Evolutionary conservation across 164 flowering plant species (phyloP), one percentile per base, ranked within the genome.

Genomic region (Hamamelis virginiana): DNA sequence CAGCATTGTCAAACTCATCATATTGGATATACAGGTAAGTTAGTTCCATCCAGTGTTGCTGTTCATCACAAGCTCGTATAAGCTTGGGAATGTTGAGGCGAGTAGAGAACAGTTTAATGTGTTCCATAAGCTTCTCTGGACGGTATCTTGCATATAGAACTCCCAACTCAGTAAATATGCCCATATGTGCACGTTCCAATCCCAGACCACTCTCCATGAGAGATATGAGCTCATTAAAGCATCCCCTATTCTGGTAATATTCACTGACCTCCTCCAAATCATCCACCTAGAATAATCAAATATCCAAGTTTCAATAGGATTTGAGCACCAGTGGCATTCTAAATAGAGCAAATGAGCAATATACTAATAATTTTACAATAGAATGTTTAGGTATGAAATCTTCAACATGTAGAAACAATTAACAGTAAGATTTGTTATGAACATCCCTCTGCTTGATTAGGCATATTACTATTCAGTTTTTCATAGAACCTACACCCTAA

Each of bases 1-100:
- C 97, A 75, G 98, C 98, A 92, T 95, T 95, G 70, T 95, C 98
- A 71, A 92, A 95, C 79, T 95, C 98, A 72, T 89, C 98, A 82
- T 95, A 92, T 61, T 91, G 97, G 71, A 92, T 90, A 67, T 95
- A 92, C 77, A 95, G 59, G 71, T 91, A 95, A 8, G 94, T 89
- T 9, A 95, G 93, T 72, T 95, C 98, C 74, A 88, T 86, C 98
- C 98, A 95, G 76, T 92, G 98, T 69, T 92, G 97, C 60, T 95
- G 97, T 52, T 95, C 98, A 77, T 95, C 97, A 76, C 97, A 92
- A 41, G 97, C 99, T 64, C 97, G 70, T 21, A 95, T 95, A 45
- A 95, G 96, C 80, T 92, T 92, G 44, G 97, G 98, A 72, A 92
- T 92, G 74, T 95, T 95, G 47, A 95, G 92, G 43, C 97, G 94